phyloP scores from a whole-genome alignment of 2,329 filamentous ascomycete species.

The Sclerotinia nivalis region DNA sequence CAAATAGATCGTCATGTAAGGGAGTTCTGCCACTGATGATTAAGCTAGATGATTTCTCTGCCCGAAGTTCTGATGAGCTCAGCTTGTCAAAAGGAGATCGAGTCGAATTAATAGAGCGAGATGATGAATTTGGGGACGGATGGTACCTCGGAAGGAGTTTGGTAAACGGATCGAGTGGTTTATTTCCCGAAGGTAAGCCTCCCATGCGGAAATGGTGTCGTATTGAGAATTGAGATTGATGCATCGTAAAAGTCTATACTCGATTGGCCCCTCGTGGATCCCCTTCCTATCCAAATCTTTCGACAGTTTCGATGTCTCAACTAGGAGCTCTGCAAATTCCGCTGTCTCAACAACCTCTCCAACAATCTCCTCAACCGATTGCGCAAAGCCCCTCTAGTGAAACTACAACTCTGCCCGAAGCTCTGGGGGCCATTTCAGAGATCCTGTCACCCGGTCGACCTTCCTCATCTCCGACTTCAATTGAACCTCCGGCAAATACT shows the following conservation, averaged over 20 bases:
- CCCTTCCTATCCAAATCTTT: slow-evolving; percentile 36
- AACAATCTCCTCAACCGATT: not conserved
- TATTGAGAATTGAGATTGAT: slow-evolving; percentile 26
- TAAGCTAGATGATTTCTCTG: slow-evolving; percentile 79
- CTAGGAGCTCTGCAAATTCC: slow-evolving; percentile 23
- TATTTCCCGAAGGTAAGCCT: slow-evolving; percentile 75
- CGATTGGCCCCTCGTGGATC: slow-evolving; percentile 40
- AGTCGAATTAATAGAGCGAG: slow-evolving; percentile 79
- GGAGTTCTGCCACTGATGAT: slow-evolving; percentile 6
- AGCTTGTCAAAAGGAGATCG: slow-evolving; percentile 82
- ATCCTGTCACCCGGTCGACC: not conserved
- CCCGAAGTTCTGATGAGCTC: slow-evolving; percentile 90
- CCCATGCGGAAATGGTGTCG: slow-evolving; percentile 9
- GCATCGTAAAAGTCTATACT: slow-evolving; percentile 40
- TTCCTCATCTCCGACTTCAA: slow-evolving; percentile 1
- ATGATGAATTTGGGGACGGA: slow-evolving; percentile 86
- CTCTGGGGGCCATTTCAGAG: not conserved
- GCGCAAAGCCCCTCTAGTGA: not conserved
- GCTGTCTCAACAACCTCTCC: slow-evolving; percentile 18
- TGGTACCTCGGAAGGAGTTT: slow-evolving; percentile 80
- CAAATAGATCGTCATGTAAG: not conserved
- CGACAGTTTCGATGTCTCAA: slow-evolving; percentile 28
- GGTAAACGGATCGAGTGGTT: slow-evolving; percentile 69
- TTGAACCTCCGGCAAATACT: not conserved
- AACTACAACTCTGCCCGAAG: not conserved